Conservation (phyloP, 148 eudicot species). For the Simmondsia chinensis region DNA sequence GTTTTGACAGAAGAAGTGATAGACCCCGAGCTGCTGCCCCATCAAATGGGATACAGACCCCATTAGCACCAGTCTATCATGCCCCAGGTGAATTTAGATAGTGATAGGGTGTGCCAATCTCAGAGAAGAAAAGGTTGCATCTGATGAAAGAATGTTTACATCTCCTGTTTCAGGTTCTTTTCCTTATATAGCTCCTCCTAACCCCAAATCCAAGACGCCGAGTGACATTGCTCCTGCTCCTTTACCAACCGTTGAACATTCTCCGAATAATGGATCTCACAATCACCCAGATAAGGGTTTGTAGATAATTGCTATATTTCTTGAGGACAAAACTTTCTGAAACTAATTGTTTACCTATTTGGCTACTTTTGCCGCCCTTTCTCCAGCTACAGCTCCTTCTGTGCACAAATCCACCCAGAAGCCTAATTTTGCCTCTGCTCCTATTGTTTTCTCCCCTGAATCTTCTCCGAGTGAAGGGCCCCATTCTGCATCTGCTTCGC, state of each 20-base stretch:
- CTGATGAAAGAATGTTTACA: no score
- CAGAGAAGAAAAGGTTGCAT: no score
- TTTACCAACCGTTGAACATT: conserved; percentile 1
- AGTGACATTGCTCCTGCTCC: conserved; percentile 20
- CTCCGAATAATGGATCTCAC: conserved; percentile 9
- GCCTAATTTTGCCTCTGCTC: conserved; percentile 1
- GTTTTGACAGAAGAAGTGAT: conserved; percentile 7
- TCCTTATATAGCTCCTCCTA: conserved; percentile 8
- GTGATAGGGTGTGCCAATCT: no score
- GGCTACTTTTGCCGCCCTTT: conserved; percentile 1
- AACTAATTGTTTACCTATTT: background rate
- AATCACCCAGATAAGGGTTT: conserved; percentile 10
- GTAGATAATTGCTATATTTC: background rate
- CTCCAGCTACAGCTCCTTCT: conserved; percentile 5
- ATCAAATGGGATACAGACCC: conserved; percentile 28
- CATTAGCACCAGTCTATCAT: conserved; percentile 11
- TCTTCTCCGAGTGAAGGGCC: conserved; percentile 20
- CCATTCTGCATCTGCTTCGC: conserved; percentile 29
- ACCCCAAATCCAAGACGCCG: conserved; percentile 10
- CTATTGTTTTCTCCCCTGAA: conserved; percentile 8
- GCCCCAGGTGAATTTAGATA: no score
- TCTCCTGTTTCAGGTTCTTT: conserved; percentile 1
- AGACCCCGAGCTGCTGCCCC: conserved; percentile 32
- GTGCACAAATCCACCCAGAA: background rate
- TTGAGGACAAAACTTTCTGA: no score